These are phyloP conservation scores for Colletotrichum trifolii DNA, from an alignment of 2,329 filamentous ascomycete genomes.

Conservation along the genomic window DNA sequence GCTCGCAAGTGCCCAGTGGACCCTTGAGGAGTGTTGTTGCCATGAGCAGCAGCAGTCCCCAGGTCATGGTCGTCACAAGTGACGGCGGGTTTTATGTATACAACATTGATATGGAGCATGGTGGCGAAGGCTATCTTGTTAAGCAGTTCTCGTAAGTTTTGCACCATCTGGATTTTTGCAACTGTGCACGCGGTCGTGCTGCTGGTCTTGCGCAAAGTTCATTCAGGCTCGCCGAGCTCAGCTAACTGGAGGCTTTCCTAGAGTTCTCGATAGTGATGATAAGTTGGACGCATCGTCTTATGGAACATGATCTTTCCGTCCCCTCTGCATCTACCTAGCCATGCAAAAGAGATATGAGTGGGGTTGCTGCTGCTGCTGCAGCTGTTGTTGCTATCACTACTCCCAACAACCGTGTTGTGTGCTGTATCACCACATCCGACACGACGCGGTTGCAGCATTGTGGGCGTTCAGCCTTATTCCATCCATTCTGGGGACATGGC, in stretches of 20 bases:
- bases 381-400: background rate
- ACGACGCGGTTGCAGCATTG: too few relatives aligned
- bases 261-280: slow-evolving; percentile 66
- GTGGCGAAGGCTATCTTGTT: slow-evolving; percentile 89
- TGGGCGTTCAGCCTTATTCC: too few relatives aligned
- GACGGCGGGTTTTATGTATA: slow-evolving; percentile 96
- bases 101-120: slow-evolving; percentile 93
- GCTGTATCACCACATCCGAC: too few relatives aligned
- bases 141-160: slow-evolving; percentile 89
- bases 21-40: slow-evolving; percentile 92
- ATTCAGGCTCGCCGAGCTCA: background rate
- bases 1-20: slow-evolving; percentile 44
- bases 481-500: too few relatives aligned
- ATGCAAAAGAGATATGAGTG: too few relatives aligned
- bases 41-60: slow-evolving; percentile 93
- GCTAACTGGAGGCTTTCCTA: slow-evolving; percentile 40
- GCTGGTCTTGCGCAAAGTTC: background rate
- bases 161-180: background rate
- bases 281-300: slow-evolving; percentile 63
- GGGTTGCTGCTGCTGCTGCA: background rate
- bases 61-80: slow-evolving; percentile 98
- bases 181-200: background rate
- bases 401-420: too few relatives aligned
- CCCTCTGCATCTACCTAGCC: too few relatives aligned
- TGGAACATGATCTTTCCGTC: slow-evolving; percentile 43